Evolutionary conservation across 2,329 filamentous ascomycete genomes (phyloP).

Genomic region (Fusarium albosuccineum): DNA sequence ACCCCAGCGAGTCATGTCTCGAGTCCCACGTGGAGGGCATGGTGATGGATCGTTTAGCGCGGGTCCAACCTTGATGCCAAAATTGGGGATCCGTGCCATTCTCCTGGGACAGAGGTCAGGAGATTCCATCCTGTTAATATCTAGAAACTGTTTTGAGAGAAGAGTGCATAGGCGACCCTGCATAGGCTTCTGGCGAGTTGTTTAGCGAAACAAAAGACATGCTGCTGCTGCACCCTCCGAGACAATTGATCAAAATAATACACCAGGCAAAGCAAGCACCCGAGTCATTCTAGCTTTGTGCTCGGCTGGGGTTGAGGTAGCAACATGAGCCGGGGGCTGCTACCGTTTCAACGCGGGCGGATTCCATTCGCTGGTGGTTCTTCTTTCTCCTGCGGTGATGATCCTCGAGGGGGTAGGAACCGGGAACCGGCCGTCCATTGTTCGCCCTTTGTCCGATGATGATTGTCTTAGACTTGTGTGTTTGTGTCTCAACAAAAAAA

Average conservation of each 20-base stretch:
- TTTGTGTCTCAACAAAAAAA: background rate
- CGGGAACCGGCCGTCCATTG: conserved; percentile 34
- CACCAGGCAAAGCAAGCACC: background rate
- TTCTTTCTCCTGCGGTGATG: background rate
- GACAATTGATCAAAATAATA: background rate
- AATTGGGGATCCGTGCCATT: conserved; percentile 27
- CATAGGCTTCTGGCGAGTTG: too few species aligned
- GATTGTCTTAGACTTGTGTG: conserved; percentile 7
- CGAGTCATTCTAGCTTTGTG: conserved; percentile 3
- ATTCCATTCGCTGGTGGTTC: background rate
- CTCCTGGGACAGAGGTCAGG: conserved; percentile 1
- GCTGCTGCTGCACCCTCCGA: background rate
- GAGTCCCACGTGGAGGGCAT: conserved; percentile 33
- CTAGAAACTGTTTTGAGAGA: background rate
- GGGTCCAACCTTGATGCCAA: conserved; percentile 7
- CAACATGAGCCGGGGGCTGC: background rate
- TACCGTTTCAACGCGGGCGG: conserved; percentile 6
- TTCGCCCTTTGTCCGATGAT: background rate
- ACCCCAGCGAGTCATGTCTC: conserved; percentile 34
- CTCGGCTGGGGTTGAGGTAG: background rate
- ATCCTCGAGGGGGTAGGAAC: background rate
- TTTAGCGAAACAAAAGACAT: background rate
- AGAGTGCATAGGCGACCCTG: too few species aligned
- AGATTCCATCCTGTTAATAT: background rate
- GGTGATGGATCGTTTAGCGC: conserved; percentile 16